Conservation (phyloP, 2,329 filamentous ascomycete genomes). For the Talaromyces sp. region DNA sequence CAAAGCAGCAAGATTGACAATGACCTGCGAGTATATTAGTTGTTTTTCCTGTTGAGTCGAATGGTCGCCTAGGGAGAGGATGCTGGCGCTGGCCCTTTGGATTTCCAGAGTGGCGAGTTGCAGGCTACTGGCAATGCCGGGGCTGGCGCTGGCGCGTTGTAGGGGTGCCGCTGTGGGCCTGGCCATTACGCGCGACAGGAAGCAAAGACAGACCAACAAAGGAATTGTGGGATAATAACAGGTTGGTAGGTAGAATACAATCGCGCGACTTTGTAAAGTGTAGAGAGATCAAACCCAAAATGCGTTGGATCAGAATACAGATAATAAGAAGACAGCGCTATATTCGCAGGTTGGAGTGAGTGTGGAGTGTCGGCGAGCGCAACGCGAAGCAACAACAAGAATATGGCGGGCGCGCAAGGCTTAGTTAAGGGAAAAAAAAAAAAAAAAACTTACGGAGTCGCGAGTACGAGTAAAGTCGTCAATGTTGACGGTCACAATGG, state of each 20-base stretch:
- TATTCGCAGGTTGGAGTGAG: background rate
- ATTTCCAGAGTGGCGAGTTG: constrained; percentile 14
- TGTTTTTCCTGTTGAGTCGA: constrained; percentile 5
- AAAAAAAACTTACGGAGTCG: constrained; percentile 66
- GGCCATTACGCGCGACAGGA: constrained; percentile 8
- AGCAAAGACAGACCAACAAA: background rate
- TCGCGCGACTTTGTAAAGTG: background rate
- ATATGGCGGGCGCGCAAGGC: background rate
- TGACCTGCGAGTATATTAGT: constrained; percentile 56
- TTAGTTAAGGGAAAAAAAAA: background rate
- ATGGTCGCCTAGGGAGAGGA: constrained; percentile 8
- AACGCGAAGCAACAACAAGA: constrained; percentile 1
- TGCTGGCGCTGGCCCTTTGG: constrained; percentile 15
- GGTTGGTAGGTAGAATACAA: background rate
- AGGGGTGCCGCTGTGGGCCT: constrained; percentile 6
- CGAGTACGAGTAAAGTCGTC: constrained; percentile 76
- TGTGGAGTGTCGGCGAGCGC: background rate
- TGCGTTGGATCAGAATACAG: background rate
- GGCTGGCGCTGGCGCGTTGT: constrained; percentile 6
- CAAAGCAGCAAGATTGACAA: constrained; percentile 73
- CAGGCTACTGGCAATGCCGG: background rate
- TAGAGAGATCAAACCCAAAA: background rate
- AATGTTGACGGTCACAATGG: constrained; percentile 50
- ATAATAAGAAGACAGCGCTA: background rate
- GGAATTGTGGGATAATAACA: background rate